These are phyloP conservation scores for Aspergillus thermomutatus DNA, from an alignment of 2,329 filamentous ascomycete genomes.

Conservation along the genomic window DNA sequence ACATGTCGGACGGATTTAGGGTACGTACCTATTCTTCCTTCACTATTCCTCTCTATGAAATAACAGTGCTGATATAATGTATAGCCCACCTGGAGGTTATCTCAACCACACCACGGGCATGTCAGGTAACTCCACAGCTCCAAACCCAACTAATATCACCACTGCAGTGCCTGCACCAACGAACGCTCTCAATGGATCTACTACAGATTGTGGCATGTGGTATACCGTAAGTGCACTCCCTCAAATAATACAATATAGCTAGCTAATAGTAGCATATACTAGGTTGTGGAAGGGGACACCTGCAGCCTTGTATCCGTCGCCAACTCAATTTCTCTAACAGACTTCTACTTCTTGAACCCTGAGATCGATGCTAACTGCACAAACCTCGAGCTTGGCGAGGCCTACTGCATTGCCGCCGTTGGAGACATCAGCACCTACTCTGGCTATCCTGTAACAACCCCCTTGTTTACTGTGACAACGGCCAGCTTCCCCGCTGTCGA, in stretches of 20 bases:
- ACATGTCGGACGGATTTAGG: slow-evolving; percentile 36
- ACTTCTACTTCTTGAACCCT: slow-evolving; percentile 17
- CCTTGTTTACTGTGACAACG: slow-evolving; percentile 2
- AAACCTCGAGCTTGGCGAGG: slow-evolving; percentile 16
- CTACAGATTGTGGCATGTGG: slow-evolving; percentile 6
- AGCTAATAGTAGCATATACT: neutral
- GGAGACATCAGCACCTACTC: slow-evolving; percentile 9
- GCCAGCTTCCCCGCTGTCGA: slow-evolving; percentile 2
- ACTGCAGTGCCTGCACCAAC: slow-evolving; percentile 4
- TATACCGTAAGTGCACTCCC: slow-evolving; percentile 11
- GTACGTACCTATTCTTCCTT: too few species aligned
- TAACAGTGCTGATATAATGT: too few species aligned
- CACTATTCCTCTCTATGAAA: too few species aligned
- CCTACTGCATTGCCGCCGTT: slow-evolving; percentile 18
- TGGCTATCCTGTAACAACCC: slow-evolving; percentile 2
- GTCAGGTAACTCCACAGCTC: slow-evolving; percentile 1
- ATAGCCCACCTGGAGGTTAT: slow-evolving; percentile 1
- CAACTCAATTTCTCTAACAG: slow-evolving; percentile 7
- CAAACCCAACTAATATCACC: too few species aligned
- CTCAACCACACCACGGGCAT: slow-evolving; percentile 1
- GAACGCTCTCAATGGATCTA: slow-evolving; percentile 5
- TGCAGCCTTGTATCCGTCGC: slow-evolving; percentile 3
- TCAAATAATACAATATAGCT: neutral
- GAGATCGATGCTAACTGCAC: slow-evolving; percentile 15
- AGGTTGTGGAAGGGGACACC: slow-evolving; percentile 4